Base-by-base conservation (phyloP, 2,329 filamentous ascomycete species). In the Penicillium expansum region DNA sequence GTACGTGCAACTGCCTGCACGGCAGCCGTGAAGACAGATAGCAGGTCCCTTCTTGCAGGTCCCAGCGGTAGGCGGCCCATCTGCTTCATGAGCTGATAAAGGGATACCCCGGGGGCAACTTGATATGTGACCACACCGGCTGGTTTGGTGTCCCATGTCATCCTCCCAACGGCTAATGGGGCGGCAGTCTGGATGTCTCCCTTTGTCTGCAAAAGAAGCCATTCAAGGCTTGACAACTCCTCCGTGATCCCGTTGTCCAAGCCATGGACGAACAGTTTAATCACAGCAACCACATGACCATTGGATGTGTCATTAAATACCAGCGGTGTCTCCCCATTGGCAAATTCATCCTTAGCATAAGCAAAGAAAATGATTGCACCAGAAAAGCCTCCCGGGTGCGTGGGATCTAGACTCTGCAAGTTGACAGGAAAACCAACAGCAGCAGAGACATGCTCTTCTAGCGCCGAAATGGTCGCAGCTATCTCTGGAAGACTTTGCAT, bases 311-410 rank as follows among this genome's bases (percentile, higher is more conserved):
- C 37, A 14, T 30, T 51, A 1, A 37, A 43, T 33, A 6, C 20
- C 14, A 51, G 10, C 4, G 27, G 14, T 24, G 14, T 24, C 14
- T 30, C 27, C 11, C 20, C 48, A 5, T 43, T 33, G 10, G 6
- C 6, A 32, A 30, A 10, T 20, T 24, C 48, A 13, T 50, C 24
- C 4, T 22, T 50, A 4, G 27, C 24, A n/a, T 42, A 30, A 13
- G 48, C 48, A 22, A 50, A 42, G 37, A 50, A 51, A n/a, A 43
- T 51, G 10, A 51, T 51, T 9, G 48, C 48, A 16, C 48, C 48
- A 42, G 48, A 50, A 30, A 50, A 50, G 1, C 48, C 48, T 3
- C 18, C 35, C 1, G 13, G 35, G 6, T 50, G 35, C 13, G 37
- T 42, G 5, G 48, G 24, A 29, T 50, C 48, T 4, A 50, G 35